phyloP scores from a whole-genome alignment of 306 rosid genomes.

The Canavalia gladiata region DNA sequence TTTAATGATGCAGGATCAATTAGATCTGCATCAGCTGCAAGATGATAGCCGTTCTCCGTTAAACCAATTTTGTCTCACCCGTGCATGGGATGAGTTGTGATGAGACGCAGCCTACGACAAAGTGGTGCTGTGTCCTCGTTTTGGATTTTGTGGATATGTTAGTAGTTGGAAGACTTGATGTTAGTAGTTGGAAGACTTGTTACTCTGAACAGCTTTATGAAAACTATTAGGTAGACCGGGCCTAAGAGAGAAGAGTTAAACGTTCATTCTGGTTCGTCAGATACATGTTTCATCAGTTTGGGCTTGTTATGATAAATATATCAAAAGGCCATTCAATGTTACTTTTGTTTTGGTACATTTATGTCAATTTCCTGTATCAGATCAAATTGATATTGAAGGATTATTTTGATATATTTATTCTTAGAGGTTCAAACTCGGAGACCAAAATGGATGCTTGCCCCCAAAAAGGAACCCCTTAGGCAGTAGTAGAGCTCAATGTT shows the following conservation, averaged over 20 bases:
- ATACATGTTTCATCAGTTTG: constrained; percentile 10
- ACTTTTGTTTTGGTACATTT: not conserved
- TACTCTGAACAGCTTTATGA: constrained; percentile 44
- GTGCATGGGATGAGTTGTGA: not conserved
- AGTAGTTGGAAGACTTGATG: constrained; percentile 1
- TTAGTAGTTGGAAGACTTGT: constrained; percentile 26
- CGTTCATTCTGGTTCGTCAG: not conserved
- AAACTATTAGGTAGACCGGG: constrained; percentile 27
- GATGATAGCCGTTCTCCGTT: constrained; percentile 19
- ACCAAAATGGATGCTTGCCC: not conserved
- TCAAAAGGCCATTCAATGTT: not conserved
- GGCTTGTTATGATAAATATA: not conserved
- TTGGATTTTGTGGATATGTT: not conserved
- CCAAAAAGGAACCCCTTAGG: not conserved
- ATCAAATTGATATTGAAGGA: not conserved
- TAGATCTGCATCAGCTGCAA: constrained; percentile 38
- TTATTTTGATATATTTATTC: constrained; percentile 1
- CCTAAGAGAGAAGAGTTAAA: constrained; percentile 1
- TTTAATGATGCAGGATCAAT: constrained; percentile 51
- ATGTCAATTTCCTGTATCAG: not conserved
- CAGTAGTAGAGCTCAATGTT: not conserved
- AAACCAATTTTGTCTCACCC: constrained; percentile 20
- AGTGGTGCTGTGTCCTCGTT: not conserved
- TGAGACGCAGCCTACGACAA: not conserved
- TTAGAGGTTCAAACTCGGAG: not conserved